Evolutionary conservation across 2,329 filamentous ascomycete genomes (phyloP).

Genomic region (Aspergillus cejpii): DNA sequence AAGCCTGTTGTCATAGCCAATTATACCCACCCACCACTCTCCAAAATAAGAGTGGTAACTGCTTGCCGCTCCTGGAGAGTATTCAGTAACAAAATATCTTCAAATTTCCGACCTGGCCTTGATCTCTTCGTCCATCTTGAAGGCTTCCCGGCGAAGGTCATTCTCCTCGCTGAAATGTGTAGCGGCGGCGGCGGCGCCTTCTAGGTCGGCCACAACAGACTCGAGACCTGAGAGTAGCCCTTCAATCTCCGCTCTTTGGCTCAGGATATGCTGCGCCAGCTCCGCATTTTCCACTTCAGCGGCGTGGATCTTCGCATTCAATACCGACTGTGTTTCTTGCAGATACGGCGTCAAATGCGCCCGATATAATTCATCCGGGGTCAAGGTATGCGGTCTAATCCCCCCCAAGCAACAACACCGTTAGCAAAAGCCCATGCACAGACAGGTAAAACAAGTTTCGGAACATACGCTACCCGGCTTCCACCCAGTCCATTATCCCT

Average conservation of each 20-base stretch:
- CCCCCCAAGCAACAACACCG: not conserved
- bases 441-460: constrained; percentile 3
- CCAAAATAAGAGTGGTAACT: not conserved
- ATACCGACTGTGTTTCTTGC: constrained; percentile 43
- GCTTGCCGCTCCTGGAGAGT: not conserved
- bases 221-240: constrained; percentile 50
- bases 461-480: constrained; percentile 44
- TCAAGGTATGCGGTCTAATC: constrained; percentile 52
- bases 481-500: constrained; percentile 41
- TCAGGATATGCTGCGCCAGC: constrained; percentile 46
- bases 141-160: constrained; percentile 37
- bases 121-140: constrained; percentile 41
- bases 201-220: constrained; percentile 51
- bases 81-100: constrained; percentile 4
- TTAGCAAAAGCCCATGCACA: not conserved
- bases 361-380: constrained; percentile 50
- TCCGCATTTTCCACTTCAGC: constrained; percentile 50
- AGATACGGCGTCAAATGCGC: constrained; percentile 56
- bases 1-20: constrained; percentile 26
- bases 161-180: constrained; percentile 34
- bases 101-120: constrained; percentile 26
- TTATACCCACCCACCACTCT: not conserved
- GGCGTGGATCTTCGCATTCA: constrained; percentile 46
- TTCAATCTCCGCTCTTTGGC: constrained; percentile 54
- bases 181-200: constrained; percentile 44